Evolutionary conservation across 169 alveolate genomes (phyloP).

Genomic region (Fabrea salina): DNA sequence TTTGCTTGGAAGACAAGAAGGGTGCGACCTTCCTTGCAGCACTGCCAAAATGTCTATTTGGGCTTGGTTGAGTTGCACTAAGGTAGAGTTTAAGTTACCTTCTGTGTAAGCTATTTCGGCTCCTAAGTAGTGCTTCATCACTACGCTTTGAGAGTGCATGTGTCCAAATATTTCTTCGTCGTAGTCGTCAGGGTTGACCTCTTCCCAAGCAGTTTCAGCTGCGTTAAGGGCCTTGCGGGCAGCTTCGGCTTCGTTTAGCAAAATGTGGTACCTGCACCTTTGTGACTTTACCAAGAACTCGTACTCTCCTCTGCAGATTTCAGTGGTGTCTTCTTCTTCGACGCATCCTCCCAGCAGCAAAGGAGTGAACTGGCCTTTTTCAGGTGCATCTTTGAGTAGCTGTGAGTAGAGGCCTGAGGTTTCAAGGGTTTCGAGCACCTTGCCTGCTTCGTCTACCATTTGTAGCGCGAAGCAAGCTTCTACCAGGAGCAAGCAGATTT

Average conservation of each 20-base stretch:
- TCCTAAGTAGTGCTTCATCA: neutral
- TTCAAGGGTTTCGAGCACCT: neutral
- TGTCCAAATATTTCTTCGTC: neutral
- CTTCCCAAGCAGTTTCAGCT: constrained; percentile 10
- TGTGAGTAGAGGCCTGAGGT: neutral
- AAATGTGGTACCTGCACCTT: neutral
- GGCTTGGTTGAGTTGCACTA: constrained; percentile 15
- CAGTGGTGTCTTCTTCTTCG: neutral
- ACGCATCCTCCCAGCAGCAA: constrained; percentile 7
- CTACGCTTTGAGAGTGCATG: neutral
- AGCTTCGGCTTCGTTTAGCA: neutral
- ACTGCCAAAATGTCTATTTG: constrained; percentile 4
- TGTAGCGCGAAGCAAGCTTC: constrained; percentile 23
- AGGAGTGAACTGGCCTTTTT: neutral
- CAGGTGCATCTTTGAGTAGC: neutral
- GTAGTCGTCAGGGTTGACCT: neutral
- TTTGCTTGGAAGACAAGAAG: constrained; percentile 14
- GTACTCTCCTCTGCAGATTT: neutral
- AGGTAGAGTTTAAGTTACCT: constrained; percentile 21
- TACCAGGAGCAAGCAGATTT: constrained; percentile 9
- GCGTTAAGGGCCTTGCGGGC: neutral
- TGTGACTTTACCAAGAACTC: neutral
- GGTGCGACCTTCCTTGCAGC: neutral
- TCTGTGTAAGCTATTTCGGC: constrained; percentile 30
- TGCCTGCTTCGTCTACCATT: neutral